Percentiles rank a stretch among this genome's conserved stretches.
Evolutionary conservation across 108 stramenopile species (phyloP).

Genomic region (Pseudonitzschia delicatissima): DNA sequence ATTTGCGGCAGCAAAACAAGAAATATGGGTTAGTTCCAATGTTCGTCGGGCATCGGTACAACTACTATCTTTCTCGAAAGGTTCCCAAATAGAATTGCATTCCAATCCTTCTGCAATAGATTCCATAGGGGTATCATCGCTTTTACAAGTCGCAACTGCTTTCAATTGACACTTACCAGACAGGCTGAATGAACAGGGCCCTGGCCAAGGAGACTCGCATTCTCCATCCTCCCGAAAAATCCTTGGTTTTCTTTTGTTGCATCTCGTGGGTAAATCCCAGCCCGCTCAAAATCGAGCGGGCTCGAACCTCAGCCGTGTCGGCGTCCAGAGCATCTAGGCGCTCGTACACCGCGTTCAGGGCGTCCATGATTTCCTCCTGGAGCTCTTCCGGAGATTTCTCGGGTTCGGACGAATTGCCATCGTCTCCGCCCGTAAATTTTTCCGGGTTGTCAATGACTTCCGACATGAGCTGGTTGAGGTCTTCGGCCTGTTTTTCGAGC

Average conservation of each 20-base stretch:
- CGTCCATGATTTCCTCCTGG: slow-evolving; percentile 90
- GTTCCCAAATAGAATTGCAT: no score
- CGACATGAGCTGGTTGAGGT: slow-evolving; percentile 80
- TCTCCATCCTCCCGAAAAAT: slow-evolving; percentile 98
- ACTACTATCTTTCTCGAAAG: no score
- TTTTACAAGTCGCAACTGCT: no score
- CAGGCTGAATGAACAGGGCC: slow-evolving; percentile 97
- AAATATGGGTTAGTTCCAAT: no score
- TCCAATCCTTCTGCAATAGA: no score
- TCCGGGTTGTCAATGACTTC: slow-evolving; percentile 56
- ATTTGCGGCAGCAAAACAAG: no score
- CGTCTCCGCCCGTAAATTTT: slow-evolving; percentile 13
- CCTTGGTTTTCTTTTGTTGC: slow-evolving; percentile 90
- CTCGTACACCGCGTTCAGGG: slow-evolving; percentile 89
- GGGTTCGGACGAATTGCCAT: slow-evolving; percentile 33
- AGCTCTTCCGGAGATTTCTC: slow-evolving; percentile 74
- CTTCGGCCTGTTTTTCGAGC: slow-evolving; percentile 90
- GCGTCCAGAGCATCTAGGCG: slow-evolving; percentile 96
- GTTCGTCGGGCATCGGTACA: no score
- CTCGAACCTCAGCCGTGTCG: slow-evolving; percentile 94
- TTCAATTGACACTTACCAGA: slow-evolving; percentile 52
- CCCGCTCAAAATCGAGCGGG: slow-evolving; percentile 92
- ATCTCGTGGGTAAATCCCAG: slow-evolving; percentile 95
- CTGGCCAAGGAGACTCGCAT: slow-evolving; percentile 96
- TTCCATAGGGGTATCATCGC: no score